phyloP scores from a whole-genome alignment of 768 basidiomycete genomes.

The Boletus tomentosulus region DNA sequence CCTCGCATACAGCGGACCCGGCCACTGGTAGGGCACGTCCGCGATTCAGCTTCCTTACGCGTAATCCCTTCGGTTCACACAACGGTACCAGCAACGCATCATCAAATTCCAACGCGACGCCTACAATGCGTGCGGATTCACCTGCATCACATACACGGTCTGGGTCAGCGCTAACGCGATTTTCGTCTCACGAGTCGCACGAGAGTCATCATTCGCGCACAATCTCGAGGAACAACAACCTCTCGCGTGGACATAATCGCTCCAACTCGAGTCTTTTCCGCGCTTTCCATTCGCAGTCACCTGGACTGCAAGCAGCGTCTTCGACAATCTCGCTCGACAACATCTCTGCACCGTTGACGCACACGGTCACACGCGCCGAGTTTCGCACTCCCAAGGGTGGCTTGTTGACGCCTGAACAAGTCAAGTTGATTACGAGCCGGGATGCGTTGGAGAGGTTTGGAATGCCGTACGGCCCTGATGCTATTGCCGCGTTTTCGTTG shows the following conservation, averaged over 20 bases:
- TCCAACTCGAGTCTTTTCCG: slow-evolving; percentile 32
- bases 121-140: slow-evolving; percentile 19
- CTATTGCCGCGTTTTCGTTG: slow-evolving; percentile 52
- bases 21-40: slow-evolving; percentile 28
- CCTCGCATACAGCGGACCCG: not conserved
- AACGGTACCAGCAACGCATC: slow-evolving; percentile 12
- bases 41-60: slow-evolving; percentile 44
- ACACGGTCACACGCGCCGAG: slow-evolving; percentile 67
- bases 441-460: slow-evolving; percentile 68
- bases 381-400: slow-evolving; percentile 55
- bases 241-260: slow-evolving; percentile 36
- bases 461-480: slow-evolving; percentile 72
- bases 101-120: slow-evolving; percentile 8
- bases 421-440: slow-evolving; percentile 65
- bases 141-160: slow-evolving; percentile 10
- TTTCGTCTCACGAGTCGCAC: slow-evolving; percentile 22
- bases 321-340: slow-evolving; percentile 68
- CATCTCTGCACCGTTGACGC: slow-evolving; percentile 72
- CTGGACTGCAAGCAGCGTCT: slow-evolving; percentile 44
- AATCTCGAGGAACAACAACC: slow-evolving; percentile 25
- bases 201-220: slow-evolving; percentile 21
- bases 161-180: slow-evolving; percentile 20
- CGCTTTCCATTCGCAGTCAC: slow-evolving; percentile 41
- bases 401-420: slow-evolving; percentile 44
- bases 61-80: slow-evolving; percentile 36